Evolutionary conservation across 352 stramenopile species (phyloP), one percentile per base, ranked within the genome.

Genomic region (Phytopythium aichiense): DNA sequence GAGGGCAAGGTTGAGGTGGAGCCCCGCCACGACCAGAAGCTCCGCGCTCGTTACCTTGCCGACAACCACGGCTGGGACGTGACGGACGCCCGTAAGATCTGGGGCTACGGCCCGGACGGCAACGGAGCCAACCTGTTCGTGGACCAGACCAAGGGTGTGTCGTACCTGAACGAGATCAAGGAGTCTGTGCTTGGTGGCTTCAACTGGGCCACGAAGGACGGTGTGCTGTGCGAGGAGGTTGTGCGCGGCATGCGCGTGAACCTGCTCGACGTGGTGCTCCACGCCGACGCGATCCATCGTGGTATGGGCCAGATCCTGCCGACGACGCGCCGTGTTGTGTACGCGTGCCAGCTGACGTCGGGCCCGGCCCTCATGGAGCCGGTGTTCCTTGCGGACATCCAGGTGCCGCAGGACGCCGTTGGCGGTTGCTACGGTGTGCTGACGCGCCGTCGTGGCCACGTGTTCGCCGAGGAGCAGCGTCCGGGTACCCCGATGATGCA

Each of bases 251-350:
- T 98, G 74, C 85, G 95, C 67, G 97, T 99, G 77, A 99, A 99
- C 84, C 74, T 99, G 25, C 94, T 99, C 75, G 98, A 99, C 89
- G 97, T 99, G 60, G 97, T 99, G 56, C 91, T 99, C 61, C 97
- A 99, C 85, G 96, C 97, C 72, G 97, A 99, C 97, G 96, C 97
- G 61, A 99, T 99, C 81, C 97, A 99, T 81, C 96, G 98, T 97
- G 97, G 97, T 88, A 99, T 99, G 96, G 98, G 98, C 74, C 98
- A 99, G 87, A 99, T 99, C 87, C 97, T 99, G 89, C 97, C 97
- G 71, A 99, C 97, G 53, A 89, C 97, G 45, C 94, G 98, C 79
- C 95, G 97, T 89, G 98, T 99, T 20, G 96, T 97, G 77, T 99
- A 99, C 80, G 94, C 97, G 61, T 98, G 90, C 60, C 94, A 99